A percentile compares a stretch with the other conserved stretches of the same genome.
These are phyloP conservation scores for Ophiosphaerella korrae DNA, from an alignment of 2,329 filamentous ascomycete species.

Conservation along the genomic window DNA sequence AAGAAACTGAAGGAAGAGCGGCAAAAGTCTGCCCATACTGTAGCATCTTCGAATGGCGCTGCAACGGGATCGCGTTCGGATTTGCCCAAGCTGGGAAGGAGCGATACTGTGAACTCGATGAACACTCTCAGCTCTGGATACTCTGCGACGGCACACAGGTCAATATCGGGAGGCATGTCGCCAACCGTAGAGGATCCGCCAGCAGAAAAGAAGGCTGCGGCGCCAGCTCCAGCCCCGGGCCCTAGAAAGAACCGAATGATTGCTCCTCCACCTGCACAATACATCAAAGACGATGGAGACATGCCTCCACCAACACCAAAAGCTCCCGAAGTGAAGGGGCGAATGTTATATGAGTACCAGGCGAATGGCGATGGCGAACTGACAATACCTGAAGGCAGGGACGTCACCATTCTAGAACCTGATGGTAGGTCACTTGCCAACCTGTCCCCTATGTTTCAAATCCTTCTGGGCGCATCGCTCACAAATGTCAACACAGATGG, in stretches of 20 bases:
- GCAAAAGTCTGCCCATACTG: constrained; percentile 75
- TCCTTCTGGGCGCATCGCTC: constrained; percentile 22
- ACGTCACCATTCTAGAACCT: constrained; percentile 78
- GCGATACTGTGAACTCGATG: constrained; percentile 86
- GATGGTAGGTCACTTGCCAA: constrained; percentile 70
- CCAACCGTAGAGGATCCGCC: constrained; percentile 58
- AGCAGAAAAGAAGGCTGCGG: constrained; percentile 38
- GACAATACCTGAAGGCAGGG: constrained; percentile 76
- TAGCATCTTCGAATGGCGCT: constrained; percentile 50
- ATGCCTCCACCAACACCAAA: constrained; percentile 39
- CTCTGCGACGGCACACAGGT: constrained; percentile 76
- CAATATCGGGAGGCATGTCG: constrained; percentile 66
- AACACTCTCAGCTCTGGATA: constrained; percentile 81
- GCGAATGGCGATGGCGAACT: constrained; percentile 81
- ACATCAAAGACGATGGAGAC: constrained; percentile 69
- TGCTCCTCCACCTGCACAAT: constrained; percentile 84
- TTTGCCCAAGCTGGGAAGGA: constrained; percentile 71
- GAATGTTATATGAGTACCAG: constrained; percentile 89
- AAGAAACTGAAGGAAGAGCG: constrained; percentile 90
- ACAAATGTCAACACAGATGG: constrained; percentile 66
- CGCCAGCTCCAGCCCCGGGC: constrained; percentile 27
- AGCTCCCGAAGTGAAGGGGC: constrained; percentile 69
- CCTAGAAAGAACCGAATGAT: constrained; percentile 71
- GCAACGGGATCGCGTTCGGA: constrained; percentile 62
- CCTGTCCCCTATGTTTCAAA: constrained; percentile 19